phyloP scores from a whole-genome alignment of 2,329 filamentous ascomycete species.

The Ramichloridium luteum region DNA sequence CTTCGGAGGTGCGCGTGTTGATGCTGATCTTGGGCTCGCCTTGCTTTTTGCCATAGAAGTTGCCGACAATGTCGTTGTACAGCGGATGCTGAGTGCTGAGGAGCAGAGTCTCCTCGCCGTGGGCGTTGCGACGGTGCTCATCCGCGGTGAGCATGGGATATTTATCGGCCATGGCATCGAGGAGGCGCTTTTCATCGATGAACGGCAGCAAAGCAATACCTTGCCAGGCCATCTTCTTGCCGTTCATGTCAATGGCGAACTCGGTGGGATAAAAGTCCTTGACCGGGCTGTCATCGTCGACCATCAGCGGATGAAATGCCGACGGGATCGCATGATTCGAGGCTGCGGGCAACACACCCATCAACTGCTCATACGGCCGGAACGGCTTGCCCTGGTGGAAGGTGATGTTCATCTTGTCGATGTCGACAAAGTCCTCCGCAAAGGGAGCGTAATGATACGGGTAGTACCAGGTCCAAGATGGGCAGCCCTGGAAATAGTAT shows the following conservation, averaged over 20 bases:
- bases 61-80: conserved; percentile 70
- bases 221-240: conserved; percentile 98
- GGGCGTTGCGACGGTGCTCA: conserved; percentile 64
- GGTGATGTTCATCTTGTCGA: conserved; percentile 63
- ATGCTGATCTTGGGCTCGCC: conserved; percentile 54
- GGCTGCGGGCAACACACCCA: conserved; percentile 90
- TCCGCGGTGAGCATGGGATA: conserved; percentile 69
- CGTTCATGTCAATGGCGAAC: conserved; percentile 86
- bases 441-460: conserved; percentile 98
- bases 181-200: conserved; percentile 79
- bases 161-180: conserved; percentile 69
- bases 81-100: conserved; percentile 74
- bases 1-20: conserved; percentile 61
- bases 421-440: conserved; percentile 80
- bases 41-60: conserved; percentile 88
- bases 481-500: conserved; percentile 97
- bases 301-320: conserved; percentile 85
- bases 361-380: conserved; percentile 88
- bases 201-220: conserved; percentile 88
- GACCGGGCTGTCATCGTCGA: conserved; percentile 73
- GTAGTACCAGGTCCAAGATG: conserved; percentile 99
- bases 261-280: conserved; percentile 96
- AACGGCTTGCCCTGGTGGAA: conserved; percentile 82
- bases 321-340: conserved; percentile 84
- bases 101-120: conserved; percentile 70